Percentiles rank a stretch among this genome's conserved stretches.
These are phyloP conservation scores for Chlorella sp. DNA, from an alignment of 139 green algal genomes.

Conservation along the genomic window DNA sequence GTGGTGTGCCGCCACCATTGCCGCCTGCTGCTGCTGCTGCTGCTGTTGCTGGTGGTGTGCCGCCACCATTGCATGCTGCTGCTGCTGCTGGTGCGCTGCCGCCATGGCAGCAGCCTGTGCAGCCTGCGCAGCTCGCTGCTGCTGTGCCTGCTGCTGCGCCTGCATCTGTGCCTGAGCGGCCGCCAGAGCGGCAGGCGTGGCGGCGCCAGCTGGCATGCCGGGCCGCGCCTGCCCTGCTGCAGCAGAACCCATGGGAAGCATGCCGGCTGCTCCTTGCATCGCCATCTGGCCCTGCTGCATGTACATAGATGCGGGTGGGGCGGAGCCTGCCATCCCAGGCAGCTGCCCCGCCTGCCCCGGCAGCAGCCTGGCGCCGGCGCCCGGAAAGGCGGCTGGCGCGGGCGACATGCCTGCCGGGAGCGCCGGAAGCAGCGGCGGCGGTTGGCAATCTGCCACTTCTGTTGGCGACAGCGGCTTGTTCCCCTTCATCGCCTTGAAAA, in stretches of 20 bases:
- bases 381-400: background rate
- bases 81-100: background rate
- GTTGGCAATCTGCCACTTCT: conserved; percentile 38
- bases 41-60: conserved; percentile 18
- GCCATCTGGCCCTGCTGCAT: background rate
- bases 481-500: conserved; percentile 57
- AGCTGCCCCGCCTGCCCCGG: background rate
- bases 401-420: background rate
- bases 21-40: background rate
- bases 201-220: background rate
- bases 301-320: background rate
- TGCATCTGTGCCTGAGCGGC: background rate
- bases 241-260: background rate
- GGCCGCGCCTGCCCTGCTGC: background rate
- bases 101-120: background rate
- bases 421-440: conserved; percentile 23
- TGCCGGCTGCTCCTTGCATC: background rate
- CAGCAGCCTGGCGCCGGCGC: background rate
- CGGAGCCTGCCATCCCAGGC: background rate
- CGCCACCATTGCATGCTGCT: background rate
- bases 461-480: background rate
- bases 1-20: background rate
- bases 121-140: background rate
- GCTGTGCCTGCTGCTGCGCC: background rate
- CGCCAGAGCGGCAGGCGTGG: background rate